Percentiles rank a stretch among this genome's conserved stretches.
These are phyloP conservation scores for Picea abies DNA, from an alignment of 83 land plant genomes.

Conservation along the genomic window DNA sequence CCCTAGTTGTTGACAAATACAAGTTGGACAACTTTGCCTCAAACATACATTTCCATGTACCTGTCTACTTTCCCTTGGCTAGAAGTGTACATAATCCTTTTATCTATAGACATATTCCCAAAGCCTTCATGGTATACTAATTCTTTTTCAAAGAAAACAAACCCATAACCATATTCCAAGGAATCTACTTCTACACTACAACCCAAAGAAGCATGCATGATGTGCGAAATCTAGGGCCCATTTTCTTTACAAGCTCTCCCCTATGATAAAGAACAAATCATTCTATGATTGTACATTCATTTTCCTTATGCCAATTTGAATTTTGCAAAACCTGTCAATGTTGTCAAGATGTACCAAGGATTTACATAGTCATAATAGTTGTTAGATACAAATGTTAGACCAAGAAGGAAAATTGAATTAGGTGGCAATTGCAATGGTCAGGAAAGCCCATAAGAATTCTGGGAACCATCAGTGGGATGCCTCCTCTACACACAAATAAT, in stretches of 20 bases:
- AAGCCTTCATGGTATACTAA: constrained; percentile 70
- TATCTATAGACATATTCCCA: constrained; percentile 35
- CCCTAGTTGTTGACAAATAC: no score
- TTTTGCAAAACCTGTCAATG: constrained; percentile 44
- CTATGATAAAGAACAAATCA: constrained; percentile 58
- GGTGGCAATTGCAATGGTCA: constrained; percentile 42
- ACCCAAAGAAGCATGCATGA: constrained; percentile 36
- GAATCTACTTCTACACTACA: constrained; percentile 14
- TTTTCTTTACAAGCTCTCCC: constrained; percentile 48
- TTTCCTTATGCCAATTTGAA: constrained; percentile 44
- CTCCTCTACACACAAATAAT: constrained; percentile 64
- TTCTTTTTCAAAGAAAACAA: constrained; percentile 69
- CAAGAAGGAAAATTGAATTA: constrained; percentile 33
- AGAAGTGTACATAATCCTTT: neutral
- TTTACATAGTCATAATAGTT: constrained; percentile 65
- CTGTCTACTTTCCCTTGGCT: no score
- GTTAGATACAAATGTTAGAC: constrained; percentile 66
- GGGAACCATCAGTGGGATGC: constrained; percentile 45
- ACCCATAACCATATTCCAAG: constrained; percentile 26
- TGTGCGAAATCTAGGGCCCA: constrained; percentile 54
- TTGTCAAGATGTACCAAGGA: constrained; percentile 72
- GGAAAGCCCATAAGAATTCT: constrained; percentile 67
- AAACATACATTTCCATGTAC: no score
- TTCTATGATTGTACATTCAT: constrained; percentile 35
- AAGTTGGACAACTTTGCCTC: no score